Percentiles rank a stretch among this genome's conserved stretches.
phyloP scores from a whole-genome alignment of 805 yeast species.

The Phaffomyces opuntiae region DNA sequence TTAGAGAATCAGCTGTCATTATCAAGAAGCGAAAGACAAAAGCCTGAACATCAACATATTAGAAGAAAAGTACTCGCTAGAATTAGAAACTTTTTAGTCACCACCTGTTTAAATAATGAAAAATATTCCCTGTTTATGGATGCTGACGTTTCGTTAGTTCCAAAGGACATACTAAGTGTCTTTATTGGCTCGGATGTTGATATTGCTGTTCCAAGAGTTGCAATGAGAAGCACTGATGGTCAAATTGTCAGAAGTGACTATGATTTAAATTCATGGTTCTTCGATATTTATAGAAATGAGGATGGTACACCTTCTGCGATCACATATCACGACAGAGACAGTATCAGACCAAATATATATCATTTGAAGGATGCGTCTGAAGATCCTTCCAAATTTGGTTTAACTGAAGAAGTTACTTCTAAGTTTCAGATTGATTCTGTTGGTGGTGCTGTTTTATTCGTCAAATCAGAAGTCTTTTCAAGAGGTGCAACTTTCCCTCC shows the following conservation, averaged over 20 bases:
- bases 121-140: slow-evolving; percentile 26
- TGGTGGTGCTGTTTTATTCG: slow-evolving; percentile 44
- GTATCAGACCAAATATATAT: slow-evolving; percentile 17
- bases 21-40: slow-evolving; percentile 15
- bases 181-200: slow-evolving; percentile 24
- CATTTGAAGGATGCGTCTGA: slow-evolving; percentile 19
- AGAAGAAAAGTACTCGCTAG: slow-evolving; percentile 24
- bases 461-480: slow-evolving; percentile 34
- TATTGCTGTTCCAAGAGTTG: slow-evolving; percentile 27
- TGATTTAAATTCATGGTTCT: slow-evolving; percentile 32
- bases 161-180: slow-evolving; percentile 18
- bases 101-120: slow-evolving; percentile 22
- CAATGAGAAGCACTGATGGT: slow-evolving; percentile 18
- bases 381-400: slow-evolving; percentile 17
- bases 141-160: slow-evolving; percentile 23
- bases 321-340: slow-evolving; percentile 10
- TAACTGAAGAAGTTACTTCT: slow-evolving; percentile 4
- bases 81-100: slow-evolving; percentile 24
- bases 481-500: slow-evolving; percentile 43
- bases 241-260: slow-evolving; percentile 19
- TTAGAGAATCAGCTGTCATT: slow-evolving; percentile 11
- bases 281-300: slow-evolving; percentile 23
- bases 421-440: slow-evolving; percentile 36
- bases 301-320: slow-evolving; percentile 13
- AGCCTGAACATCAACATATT: slow-evolving; percentile 15